Conservation (phyloP, 1,139 yeast species). For the Meyerozyma athensensis region DNA sequence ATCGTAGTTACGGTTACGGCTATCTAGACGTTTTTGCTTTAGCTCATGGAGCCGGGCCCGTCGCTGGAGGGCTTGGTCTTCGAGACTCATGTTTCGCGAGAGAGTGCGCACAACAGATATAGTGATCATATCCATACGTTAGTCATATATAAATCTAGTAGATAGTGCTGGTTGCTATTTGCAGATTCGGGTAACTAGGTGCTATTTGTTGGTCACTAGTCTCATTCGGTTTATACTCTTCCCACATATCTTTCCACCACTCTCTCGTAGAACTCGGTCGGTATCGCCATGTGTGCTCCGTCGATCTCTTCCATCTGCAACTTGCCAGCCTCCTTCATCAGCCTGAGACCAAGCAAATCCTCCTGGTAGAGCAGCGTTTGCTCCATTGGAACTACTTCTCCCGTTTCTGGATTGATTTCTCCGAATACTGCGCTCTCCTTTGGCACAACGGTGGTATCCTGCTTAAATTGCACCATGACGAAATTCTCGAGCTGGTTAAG, state of each 20-base stretch:
- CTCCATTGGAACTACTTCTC: constrained; percentile 40
- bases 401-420: constrained; percentile 46
- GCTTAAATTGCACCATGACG: constrained; percentile 54
- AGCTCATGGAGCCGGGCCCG: not conserved
- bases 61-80: not conserved
- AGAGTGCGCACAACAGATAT: too few species aligned
- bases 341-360: constrained; percentile 57
- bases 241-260: constrained; percentile 35
- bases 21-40: not conserved
- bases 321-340: constrained; percentile 36
- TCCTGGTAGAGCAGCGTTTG: constrained; percentile 45
- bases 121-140: too few species aligned
- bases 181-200: too few species aligned
- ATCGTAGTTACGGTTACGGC: not conserved
- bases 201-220: too few species aligned
- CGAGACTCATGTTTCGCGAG: too few species aligned
- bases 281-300: constrained; percentile 65
- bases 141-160: too few species aligned
- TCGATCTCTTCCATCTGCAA: constrained; percentile 50
- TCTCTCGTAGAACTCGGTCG: constrained; percentile 41
- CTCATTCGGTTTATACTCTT: too few species aligned
- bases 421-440: constrained; percentile 66
- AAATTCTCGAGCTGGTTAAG: constrained; percentile 43
- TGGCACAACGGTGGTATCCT: constrained; percentile 69
- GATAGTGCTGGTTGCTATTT: too few species aligned